Evolutionary conservation across 2,329 filamentous ascomycete species (phyloP).

Genomic region (Cercospora sp.): DNA sequence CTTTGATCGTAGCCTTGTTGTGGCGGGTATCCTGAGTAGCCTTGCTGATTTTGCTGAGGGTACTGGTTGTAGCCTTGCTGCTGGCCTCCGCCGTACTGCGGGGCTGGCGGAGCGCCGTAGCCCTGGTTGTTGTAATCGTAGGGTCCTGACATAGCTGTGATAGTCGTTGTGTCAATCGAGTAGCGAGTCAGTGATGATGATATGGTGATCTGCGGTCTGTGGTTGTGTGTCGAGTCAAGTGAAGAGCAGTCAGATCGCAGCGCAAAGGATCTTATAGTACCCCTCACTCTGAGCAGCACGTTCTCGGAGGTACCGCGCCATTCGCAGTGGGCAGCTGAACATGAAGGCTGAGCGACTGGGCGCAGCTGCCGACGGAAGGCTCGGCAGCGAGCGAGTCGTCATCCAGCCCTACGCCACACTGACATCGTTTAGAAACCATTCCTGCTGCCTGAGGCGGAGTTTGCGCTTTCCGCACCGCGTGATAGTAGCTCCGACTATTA

Average conservation of each 20-base stretch:
- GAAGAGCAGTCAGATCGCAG: background rate
- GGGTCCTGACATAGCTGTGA: conserved; percentile 51
- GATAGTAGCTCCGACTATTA: background rate
- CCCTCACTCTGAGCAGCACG: conserved; percentile 9
- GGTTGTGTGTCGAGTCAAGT: background rate
- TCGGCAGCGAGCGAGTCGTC: background rate
- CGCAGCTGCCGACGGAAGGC: background rate
- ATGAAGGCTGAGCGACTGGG: conserved; percentile 9
- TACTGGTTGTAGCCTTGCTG: conserved; percentile 33
- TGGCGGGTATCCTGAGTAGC: conserved; percentile 25
- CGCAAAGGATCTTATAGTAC: conserved; percentile 13
- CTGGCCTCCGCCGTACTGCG: conserved; percentile 28
- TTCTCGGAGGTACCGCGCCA: background rate
- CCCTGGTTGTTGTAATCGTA: conserved; percentile 51
- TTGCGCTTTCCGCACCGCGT: background rate
- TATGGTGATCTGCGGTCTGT: background rate
- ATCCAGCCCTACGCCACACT: background rate
- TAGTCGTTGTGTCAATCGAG: background rate
- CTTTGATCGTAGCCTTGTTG: conserved; percentile 26
- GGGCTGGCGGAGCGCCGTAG: conserved; percentile 7
- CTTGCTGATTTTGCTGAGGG: conserved; percentile 21
- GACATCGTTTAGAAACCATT: background rate
- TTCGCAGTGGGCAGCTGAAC: conserved; percentile 10
- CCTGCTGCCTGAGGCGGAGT: background rate
- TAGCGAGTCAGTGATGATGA: background rate